These are phyloP conservation scores for Suillus paluster DNA, from an alignment of 768 basidiomycete species.

Conservation along the genomic window DNA sequence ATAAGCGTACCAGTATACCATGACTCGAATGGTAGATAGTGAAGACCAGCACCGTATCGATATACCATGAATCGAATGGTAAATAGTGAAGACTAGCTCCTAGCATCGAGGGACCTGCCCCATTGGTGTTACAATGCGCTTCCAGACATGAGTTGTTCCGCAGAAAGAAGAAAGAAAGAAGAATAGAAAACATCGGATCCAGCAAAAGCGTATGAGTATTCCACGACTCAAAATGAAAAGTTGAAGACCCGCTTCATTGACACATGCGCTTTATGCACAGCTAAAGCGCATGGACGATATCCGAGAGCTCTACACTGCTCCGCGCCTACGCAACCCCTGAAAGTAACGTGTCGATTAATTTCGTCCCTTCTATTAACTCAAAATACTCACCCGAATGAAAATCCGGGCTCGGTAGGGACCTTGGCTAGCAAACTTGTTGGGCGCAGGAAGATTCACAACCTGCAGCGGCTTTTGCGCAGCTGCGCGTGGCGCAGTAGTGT, in stretches of 20 bases:
- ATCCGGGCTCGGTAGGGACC: background rate
- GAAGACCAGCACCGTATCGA: constrained; percentile 1
- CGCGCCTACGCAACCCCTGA: background rate
- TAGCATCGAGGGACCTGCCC: background rate
- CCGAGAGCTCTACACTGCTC: background rate
- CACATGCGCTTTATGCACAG: background rate
- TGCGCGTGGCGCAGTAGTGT: background rate
- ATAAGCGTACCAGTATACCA: background rate
- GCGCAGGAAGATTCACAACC: background rate
- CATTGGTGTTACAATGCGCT: background rate
- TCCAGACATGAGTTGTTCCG: background rate
- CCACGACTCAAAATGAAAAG: background rate
- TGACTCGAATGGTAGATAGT: background rate
- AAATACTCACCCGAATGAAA: background rate
- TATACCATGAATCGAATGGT: background rate
- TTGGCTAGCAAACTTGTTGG: background rate
- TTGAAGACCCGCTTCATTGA: background rate
- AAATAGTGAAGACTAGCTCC: background rate
- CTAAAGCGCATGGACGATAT: background rate
- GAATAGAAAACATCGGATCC: background rate
- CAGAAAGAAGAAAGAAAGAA: background rate
- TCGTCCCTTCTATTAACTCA: background rate
- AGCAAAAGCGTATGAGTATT: background rate
- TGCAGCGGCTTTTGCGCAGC: background rate
- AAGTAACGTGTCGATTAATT: background rate